Conservation (phyloP, 1,139 yeast species). For the Suzukiozyma palmioleophila region DNA sequence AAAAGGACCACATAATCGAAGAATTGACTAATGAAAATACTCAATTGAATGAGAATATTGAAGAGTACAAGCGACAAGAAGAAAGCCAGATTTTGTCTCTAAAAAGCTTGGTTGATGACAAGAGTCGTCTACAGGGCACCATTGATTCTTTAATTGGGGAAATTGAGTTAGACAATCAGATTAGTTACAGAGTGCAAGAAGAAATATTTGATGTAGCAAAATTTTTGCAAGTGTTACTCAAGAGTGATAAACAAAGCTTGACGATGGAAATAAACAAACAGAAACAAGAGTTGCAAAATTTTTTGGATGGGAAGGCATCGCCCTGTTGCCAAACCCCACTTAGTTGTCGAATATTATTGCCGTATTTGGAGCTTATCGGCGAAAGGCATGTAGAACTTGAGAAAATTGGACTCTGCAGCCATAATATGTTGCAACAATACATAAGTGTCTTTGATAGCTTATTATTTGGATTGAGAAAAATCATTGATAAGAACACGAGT, state of each 20-base stretch:
- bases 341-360: neutral
- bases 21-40: neutral
- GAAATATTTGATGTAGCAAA: slow-evolving; percentile 1
- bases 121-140: neutral
- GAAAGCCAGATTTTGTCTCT: neutral
- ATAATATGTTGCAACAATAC: neutral
- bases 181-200: neutral
- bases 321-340: neutral
- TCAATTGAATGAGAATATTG: neutral
- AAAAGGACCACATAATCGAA: neutral
- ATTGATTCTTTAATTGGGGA: neutral
- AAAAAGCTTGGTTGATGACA: neutral
- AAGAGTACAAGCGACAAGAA: neutral
- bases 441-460: slow-evolving; percentile 1
- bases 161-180: neutral
- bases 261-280: neutral
- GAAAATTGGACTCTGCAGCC: neutral
- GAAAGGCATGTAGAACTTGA: neutral
- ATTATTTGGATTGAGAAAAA: neutral
- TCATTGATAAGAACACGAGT: neutral
- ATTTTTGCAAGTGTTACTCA: neutral
- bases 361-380: neutral
- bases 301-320: neutral
- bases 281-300: neutral
- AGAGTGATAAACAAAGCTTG: neutral